Conservation (phyloP, 2,329 filamentous ascomycete species). For the Ascomycota sp. region DNA sequence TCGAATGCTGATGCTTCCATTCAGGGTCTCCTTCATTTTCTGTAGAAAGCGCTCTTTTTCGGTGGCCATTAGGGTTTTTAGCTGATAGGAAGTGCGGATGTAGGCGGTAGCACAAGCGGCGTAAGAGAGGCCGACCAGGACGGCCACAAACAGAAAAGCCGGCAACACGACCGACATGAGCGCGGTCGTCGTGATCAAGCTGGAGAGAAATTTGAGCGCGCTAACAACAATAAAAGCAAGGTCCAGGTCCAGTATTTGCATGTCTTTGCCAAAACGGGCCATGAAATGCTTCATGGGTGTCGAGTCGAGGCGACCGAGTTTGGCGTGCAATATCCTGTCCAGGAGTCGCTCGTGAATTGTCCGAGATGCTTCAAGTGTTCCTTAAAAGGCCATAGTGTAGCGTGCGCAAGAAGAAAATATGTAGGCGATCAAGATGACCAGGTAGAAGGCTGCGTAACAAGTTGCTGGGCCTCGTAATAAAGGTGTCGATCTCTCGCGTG, state of each 20-base stretch:
- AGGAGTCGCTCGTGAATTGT: conserved; percentile 1
- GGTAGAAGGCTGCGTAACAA: conserved; percentile 1
- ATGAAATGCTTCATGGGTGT: conserved; percentile 1
- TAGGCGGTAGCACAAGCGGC: background rate
- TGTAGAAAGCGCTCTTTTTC: background rate
- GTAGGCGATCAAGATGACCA: background rate
- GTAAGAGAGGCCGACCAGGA: background rate
- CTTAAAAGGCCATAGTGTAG: background rate
- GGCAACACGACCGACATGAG: background rate
- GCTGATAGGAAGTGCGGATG: background rate
- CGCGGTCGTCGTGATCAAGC: background rate
- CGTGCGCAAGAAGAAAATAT: background rate
- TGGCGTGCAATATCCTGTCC: conserved; percentile 1
- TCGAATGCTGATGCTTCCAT: background rate
- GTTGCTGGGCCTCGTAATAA: background rate
- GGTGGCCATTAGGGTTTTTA: background rate
- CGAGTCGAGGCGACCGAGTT: conserved; percentile 1
- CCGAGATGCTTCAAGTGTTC: background rate
- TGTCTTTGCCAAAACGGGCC: conserved; percentile 1
- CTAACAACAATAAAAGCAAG: background rate
- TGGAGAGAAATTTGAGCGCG: background rate
- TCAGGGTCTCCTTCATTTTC: background rate
- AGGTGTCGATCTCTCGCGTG: background rate
- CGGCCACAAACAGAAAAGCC: background rate
- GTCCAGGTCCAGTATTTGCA: conserved; percentile 1